Base-by-base conservation (phyloP, 106 monocot genomes). In the Dendrobium nobile region DNA sequence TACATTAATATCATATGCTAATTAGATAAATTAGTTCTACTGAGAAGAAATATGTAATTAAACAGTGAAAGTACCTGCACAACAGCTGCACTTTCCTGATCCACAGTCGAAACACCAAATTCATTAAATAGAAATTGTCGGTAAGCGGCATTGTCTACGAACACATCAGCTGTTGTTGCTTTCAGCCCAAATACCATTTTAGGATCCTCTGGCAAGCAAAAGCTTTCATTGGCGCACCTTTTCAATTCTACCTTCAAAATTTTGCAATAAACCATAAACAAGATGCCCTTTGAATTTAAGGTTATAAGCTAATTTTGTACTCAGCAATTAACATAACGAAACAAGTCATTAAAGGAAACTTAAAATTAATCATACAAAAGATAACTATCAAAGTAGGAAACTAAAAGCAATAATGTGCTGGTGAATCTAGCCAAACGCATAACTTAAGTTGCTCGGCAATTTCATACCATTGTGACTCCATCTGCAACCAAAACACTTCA, bases 11-110 rank as follows among this genome's bases (percentile, higher is more conserved):
- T 65, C 58, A 80, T n/a, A 64, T 24, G n/a, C n/a, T n/a, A n/a
- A n/a, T n/a, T n/a, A n/a, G n/a, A n/a, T n/a, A n/a, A n/a, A n/a
- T n/a, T n/a, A n/a, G n/a, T n/a, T n/a, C n/a, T n/a, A n/a, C n/a
- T n/a, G n/a, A n/a, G n/a, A n/a, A n/a, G n/a, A n/a, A n/a, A n/a
- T n/a, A n/a, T n/a, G n/a, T n/a, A n/a, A n/a, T n/a, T n/a, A n/a
- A 44, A 44, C 44, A 44, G 7, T 44, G 44, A 44, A 44, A 44
- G 7, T 78, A 93, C 93, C 93, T 89, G 87, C 41, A 91, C 65
- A 28, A 93, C 45, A 40, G 93, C 89, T 47, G 93, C 81, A 77
- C 91, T 91, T 86, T 93, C 93, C 84, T 93, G 87, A 42, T 93
- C 91, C 0, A 89, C 79, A 9, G n/a, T n/a, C n/a, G n/a, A n/a